Evolutionary conservation across 2,329 filamentous ascomycete species (phyloP), one percentile per base, ranked within the genome.

Genomic region (Penicillium rolfsii): DNA sequence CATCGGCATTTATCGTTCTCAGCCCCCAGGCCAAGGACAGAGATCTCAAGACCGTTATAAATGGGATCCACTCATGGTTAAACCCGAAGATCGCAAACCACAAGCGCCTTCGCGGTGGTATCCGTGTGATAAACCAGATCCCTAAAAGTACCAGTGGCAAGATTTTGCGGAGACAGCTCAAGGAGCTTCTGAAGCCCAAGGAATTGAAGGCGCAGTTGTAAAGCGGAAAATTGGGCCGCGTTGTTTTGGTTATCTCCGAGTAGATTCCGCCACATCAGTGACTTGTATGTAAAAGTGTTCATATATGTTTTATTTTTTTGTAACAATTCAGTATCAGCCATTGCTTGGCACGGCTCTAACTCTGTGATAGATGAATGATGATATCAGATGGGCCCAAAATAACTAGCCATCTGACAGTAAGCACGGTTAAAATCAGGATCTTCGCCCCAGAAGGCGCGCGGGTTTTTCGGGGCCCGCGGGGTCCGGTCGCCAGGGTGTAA

Each of bases 101-200:
- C 55, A 77, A 77, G 62, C 61, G 67, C 49, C 60, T 76, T 52
- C 63, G 74, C 4, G 74, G 74, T 2, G 75, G 73, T 0, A 70
- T 77, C 5, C 61, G 64, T 43, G 71, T 76, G 22, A 52, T 76
- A 14, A 63, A 74, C 43, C 67, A 67, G 24, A 71, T 77, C 22
- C 74, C 75, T 0, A 70, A 75, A 43, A 75, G 71, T 58, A 69
- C 70, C 3, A 70, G 71, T 48, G 73, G 76, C 40, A 77, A 77
- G 63, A 73, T 73, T 43, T 22, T 72, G 53, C 57, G 71, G 7
- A 55, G 71, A n/a, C 61, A 71, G 56, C 41, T 73, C 50, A 71
- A 71, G 56, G 62, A 67, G 16, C 26, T 61, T 26, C 52, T 67
- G 24, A 66, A 68, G 46, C 66, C 50, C 52, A 64, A 60, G 38